Percentiles rank a stretch among this genome's conserved stretches.
Conservation (phyloP, 164 flowering plant genomes). For the Aristolochia contorta region DNA sequence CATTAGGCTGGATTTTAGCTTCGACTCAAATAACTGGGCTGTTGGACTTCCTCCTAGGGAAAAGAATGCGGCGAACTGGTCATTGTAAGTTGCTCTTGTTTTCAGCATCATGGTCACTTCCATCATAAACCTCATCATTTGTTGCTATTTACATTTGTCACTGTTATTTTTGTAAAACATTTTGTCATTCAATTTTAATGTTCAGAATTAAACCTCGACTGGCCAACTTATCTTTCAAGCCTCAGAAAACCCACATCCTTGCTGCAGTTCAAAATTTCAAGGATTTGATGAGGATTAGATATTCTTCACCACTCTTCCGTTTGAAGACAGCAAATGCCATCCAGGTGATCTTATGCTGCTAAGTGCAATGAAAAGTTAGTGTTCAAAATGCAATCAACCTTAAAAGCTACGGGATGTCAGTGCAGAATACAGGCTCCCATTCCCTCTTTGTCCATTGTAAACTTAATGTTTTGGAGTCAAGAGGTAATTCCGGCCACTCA, state of each 20-base stretch:
- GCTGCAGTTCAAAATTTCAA: constrained; percentile 65
- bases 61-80: constrained; percentile 81
- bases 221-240: constrained; percentile 74
- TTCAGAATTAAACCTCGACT: constrained; percentile 78
- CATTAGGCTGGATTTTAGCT: constrained; percentile 77
- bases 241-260: constrained; percentile 58
- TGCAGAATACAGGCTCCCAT: too few species aligned
- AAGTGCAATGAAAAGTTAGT: too few species aligned
- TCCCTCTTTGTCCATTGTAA: too few species aligned
- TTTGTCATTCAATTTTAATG: neutral
- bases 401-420: too few species aligned
- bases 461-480: too few species aligned
- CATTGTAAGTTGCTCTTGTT: constrained; percentile 45
- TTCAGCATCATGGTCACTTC: neutral
- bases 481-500: too few species aligned
- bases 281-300: constrained; percentile 55
- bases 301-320: constrained; percentile 90
- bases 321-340: constrained; percentile 60
- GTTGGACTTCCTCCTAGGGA: constrained; percentile 90
- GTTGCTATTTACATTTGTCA: neutral
- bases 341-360: constrained; percentile 36
- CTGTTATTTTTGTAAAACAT: neutral
- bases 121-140: neutral
- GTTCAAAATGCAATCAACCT: too few species aligned
- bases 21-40: constrained; percentile 83